Conservation (phyloP, 306 rosid genomes). For the Cucurbita moschata region DNA sequence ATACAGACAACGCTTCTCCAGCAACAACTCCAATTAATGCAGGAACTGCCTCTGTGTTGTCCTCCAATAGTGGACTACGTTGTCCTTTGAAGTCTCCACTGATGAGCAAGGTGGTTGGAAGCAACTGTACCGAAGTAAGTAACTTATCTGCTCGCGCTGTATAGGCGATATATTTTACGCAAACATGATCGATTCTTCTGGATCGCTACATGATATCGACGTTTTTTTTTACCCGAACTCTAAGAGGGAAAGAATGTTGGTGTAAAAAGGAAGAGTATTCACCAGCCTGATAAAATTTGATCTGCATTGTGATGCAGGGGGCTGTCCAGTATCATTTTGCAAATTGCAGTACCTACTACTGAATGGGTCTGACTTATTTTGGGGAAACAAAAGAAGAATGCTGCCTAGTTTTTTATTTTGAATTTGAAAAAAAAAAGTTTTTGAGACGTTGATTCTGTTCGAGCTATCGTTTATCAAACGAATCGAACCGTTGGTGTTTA, state of each 20-base stretch:
- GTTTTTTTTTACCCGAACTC: neutral
- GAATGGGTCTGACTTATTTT: neutral
- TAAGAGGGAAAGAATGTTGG: neutral
- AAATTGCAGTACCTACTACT: slow-evolving; percentile 12
- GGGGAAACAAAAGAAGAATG: neutral
- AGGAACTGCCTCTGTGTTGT: slow-evolving; percentile 34
- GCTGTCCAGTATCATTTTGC: slow-evolving; percentile 17
- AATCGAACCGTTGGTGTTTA: neutral
- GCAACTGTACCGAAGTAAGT: slow-evolving; percentile 51
- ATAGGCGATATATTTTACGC: neutral
- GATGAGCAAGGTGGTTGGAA: slow-evolving; percentile 36
- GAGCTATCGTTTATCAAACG: neutral
- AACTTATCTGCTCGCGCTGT: slow-evolving; percentile 4
- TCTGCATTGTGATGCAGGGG: slow-evolving; percentile 27
- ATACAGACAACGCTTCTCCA: slow-evolving; percentile 22
- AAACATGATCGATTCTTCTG: neutral
- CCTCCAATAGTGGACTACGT: slow-evolving; percentile 38
- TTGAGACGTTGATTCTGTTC: neutral
- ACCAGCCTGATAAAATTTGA: neutral
- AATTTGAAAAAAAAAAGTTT: neutral
- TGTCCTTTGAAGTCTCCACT: slow-evolving; percentile 34
- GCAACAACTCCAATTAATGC: slow-evolving; percentile 27
- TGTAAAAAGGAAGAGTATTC: neutral
- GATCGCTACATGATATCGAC: neutral
- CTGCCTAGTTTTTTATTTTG: neutral